Evolutionary conservation across 345 rosid species (phyloP).

Genomic region (Eucalyptus curtisii): DNA sequence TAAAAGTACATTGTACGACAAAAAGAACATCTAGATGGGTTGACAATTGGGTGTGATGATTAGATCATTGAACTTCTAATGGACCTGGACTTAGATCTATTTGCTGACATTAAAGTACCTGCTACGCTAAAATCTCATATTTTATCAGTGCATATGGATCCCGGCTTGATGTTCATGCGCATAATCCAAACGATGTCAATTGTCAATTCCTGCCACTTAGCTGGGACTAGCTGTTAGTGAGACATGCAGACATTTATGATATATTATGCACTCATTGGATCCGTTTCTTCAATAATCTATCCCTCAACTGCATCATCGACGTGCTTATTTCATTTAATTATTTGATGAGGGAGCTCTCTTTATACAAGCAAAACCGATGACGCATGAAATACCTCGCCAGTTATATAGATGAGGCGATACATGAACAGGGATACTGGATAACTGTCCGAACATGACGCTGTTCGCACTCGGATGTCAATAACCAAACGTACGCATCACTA

Average conservation of each 20-base stretch:
- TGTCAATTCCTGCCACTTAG: neutral
- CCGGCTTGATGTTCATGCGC: neutral
- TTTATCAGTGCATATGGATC: neutral
- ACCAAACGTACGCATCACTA: neutral
- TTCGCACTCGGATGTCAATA: neutral
- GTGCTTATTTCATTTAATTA: neutral
- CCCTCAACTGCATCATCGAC: neutral
- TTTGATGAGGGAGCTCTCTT: neutral
- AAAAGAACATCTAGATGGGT: neutral
- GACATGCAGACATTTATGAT: neutral
- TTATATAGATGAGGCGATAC: neutral
- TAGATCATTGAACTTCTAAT: neutral
- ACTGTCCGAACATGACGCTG: neutral
- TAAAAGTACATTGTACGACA: neutral
- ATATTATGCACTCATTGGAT: neutral
- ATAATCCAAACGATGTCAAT: neutral
- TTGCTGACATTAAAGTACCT: neutral
- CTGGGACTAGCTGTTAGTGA: neutral
- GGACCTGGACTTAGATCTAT: neutral
- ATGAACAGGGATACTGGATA: neutral
- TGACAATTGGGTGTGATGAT: neutral
- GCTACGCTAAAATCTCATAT: neutral
- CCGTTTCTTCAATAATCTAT: neutral
- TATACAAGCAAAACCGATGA: neutral
- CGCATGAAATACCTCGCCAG: neutral